Evolutionary conservation across 805 yeast species (phyloP).

Genomic region (Candida silvicultrix): DNA sequence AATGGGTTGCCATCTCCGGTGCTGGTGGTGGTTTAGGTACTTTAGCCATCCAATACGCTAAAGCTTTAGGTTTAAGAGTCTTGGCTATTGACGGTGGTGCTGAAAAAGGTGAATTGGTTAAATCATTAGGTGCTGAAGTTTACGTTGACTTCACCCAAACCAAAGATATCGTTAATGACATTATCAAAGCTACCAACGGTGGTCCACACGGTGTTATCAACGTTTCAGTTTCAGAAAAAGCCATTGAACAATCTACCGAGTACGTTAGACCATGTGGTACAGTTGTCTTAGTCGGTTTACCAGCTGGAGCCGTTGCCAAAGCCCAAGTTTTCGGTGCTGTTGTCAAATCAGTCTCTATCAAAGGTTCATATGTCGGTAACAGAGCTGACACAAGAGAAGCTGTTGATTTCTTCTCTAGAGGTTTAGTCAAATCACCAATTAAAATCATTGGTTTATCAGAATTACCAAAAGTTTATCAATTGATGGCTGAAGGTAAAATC

Average conservation of each 20-base stretch:
- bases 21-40: conserved; percentile 76
- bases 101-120: conserved; percentile 45
- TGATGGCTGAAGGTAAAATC: conserved; percentile 59
- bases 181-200: conserved; percentile 51
- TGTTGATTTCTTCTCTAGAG: conserved; percentile 62
- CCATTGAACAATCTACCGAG: conserved; percentile 51
- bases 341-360: conserved; percentile 59
- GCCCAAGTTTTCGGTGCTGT: conserved; percentile 68
- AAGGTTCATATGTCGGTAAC: conserved; percentile 84
- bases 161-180: conserved; percentile 46
- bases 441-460: conserved; percentile 51
- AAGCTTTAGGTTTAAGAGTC: conserved; percentile 66
- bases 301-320: conserved; percentile 66
- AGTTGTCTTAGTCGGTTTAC: conserved; percentile 67
- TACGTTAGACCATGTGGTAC: conserved; percentile 62
- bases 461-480: conserved; percentile 43
- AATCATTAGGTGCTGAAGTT: conserved; percentile 54
- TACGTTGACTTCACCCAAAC: conserved; percentile 52
- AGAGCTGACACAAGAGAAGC: conserved; percentile 80
- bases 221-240: conserved; percentile 62
- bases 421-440: conserved; percentile 57
- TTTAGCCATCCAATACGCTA: conserved; percentile 64
- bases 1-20: conserved; percentile 69
- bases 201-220: conserved; percentile 72
- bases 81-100: conserved; percentile 63